Conservation (phyloP, 2,329 filamentous ascomycete species). For the Ophiosphaerella herpotricha region DNA sequence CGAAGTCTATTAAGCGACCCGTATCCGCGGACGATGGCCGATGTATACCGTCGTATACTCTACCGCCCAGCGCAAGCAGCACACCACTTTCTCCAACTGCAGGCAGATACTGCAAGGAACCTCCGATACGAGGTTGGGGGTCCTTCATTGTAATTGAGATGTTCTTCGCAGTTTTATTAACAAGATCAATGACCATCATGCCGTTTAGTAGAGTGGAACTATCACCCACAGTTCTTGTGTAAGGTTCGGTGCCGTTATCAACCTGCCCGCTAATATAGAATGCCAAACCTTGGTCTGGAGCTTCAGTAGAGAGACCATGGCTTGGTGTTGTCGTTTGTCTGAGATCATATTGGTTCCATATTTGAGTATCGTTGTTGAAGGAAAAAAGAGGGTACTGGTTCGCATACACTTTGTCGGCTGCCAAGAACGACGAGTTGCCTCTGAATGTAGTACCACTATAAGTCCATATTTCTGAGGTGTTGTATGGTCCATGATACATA, state of each 20-base stretch:
- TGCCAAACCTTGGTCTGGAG: conserved; percentile 38
- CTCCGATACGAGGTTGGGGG: conserved; percentile 38
- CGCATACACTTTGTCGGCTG: conserved; percentile 3
- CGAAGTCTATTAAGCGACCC: conserved; percentile 31
- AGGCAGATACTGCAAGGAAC: conserved; percentile 44
- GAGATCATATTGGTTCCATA: conserved; percentile 19
- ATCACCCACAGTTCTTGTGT: conserved; percentile 11
- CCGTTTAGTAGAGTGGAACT: conserved; percentile 35
- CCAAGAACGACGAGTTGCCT: conserved; percentile 13
- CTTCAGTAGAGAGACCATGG: conserved; percentile 43
- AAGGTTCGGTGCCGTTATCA: conserved; percentile 36
- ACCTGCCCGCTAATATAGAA: conserved; percentile 48
- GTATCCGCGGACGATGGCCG: conserved; percentile 13
- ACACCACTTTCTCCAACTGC: conserved; percentile 42
- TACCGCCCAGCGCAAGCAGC: conserved; percentile 46
- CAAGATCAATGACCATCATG: conserved; percentile 47
- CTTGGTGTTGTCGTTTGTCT: conserved; percentile 25
- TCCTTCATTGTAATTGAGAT: conserved; percentile 41
- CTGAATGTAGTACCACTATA: conserved; percentile 20
- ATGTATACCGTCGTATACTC: conserved; percentile 11
- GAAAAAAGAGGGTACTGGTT: conserved; percentile 23
- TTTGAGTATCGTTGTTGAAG: conserved; percentile 16
- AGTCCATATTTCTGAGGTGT: conserved; percentile 13
- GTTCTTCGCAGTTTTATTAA: conserved; percentile 43
- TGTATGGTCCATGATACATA: conserved; percentile 20